Evolutionary conservation across 2,329 filamentous ascomycete genomes (phyloP).

Genomic region (Stemphylium lycopersici): DNA sequence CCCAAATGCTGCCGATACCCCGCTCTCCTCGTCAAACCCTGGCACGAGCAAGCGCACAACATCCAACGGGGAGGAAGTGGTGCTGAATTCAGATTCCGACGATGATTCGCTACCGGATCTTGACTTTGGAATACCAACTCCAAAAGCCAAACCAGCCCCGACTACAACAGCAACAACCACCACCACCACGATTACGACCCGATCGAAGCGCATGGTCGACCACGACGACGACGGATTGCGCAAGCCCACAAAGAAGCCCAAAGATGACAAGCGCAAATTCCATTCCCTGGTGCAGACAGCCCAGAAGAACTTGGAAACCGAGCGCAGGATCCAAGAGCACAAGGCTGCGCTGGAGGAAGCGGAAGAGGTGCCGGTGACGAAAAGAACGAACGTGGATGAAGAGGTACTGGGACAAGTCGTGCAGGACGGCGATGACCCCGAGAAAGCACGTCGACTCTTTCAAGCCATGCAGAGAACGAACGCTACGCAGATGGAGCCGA

Average conservation of each 20-base stretch:
- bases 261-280: conserved; percentile 27
- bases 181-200: conserved; percentile 6
- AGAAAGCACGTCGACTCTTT: conserved; percentile 61
- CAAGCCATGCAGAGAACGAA: conserved; percentile 67
- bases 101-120: conserved; percentile 59
- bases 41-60: conserved; percentile 57
- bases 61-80: conserved; percentile 56
- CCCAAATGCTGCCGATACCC: not conserved
- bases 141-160: conserved; percentile 17
- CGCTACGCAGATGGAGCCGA: conserved; percentile 58
- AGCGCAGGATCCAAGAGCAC: conserved; percentile 32
- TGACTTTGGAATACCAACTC: conserved; percentile 43
- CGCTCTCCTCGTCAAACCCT: conserved; percentile 7
- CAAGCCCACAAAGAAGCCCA: conserved; percentile 24
- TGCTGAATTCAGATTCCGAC: conserved; percentile 76
- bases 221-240: conserved; percentile 27
- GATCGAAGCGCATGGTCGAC: conserved; percentile 16
- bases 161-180: conserved; percentile 8
- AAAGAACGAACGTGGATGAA: conserved; percentile 27
- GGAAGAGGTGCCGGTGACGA: conserved; percentile 15
- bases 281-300: conserved; percentile 31
- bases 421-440: conserved; percentile 77
- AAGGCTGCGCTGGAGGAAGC: conserved; percentile 36
- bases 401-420: conserved; percentile 34
- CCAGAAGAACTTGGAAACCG: conserved; percentile 30